phyloP scores from a whole-genome alignment of 192 early-diverging fungal genomes.

The Linnemannia schmuckeri region DNA sequence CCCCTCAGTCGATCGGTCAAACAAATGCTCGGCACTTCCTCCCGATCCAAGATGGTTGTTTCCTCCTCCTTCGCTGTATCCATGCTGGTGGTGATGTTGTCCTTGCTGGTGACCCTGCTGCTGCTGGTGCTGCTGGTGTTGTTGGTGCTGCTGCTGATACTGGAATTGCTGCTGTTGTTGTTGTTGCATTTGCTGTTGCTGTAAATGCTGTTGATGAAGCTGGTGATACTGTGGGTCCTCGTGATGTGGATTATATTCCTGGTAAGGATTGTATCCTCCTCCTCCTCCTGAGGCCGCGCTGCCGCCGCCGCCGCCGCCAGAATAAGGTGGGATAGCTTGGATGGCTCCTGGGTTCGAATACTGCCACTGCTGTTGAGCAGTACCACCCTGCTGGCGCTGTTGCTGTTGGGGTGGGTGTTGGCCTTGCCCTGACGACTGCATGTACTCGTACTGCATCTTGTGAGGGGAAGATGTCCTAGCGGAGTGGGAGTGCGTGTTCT shows the following conservation, averaged over 20 bases:
- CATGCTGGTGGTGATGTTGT: background rate
- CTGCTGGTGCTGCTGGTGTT: background rate
- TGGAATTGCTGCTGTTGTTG: slow-evolving; percentile 9
- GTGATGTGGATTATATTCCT: slow-evolving; percentile 18
- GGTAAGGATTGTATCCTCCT: slow-evolving; percentile 7
- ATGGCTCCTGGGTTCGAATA: slow-evolving; percentile 12
- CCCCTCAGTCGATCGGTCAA: slow-evolving; percentile 79
- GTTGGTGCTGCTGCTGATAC: slow-evolving; percentile 15
- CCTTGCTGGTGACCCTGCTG: background rate
- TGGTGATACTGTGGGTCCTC: slow-evolving; percentile 4
- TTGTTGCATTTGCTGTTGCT: background rate
- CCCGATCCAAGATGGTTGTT: slow-evolving; percentile 6
- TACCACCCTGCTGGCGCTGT: background rate
- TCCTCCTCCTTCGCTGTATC: background rate
- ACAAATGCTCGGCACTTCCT: slow-evolving; percentile 60
- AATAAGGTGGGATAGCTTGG: slow-evolving; percentile 9
- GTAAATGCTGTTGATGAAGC: slow-evolving; percentile 14
- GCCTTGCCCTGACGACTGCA: slow-evolving; percentile 8
- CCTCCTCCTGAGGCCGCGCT: background rate
- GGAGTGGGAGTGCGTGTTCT: background rate
- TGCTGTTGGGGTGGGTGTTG: slow-evolving; percentile 22
- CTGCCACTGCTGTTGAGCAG: slow-evolving; percentile 19
- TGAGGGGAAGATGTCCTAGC: background rate
- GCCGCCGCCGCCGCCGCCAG: background rate
- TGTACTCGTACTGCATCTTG: slow-evolving; percentile 32